Conservation (phyloP, 176 grass and related monocot species). For the Bonia amplexicaulis region DNA sequence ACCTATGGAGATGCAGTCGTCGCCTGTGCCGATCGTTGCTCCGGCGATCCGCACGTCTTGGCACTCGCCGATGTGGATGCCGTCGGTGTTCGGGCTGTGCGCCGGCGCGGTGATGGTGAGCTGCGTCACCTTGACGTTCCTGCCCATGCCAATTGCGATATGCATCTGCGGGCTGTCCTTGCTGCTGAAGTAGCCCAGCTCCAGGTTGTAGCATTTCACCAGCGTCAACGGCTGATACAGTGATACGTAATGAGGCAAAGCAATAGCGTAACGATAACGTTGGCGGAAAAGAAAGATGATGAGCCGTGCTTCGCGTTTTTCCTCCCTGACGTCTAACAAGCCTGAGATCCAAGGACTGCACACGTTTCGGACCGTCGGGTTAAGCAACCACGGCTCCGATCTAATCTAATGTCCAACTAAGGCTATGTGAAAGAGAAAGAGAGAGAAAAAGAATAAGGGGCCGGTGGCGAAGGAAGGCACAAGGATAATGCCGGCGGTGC, state of each 20-base stretch:
- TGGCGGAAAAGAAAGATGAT: neutral
- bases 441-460: no score
- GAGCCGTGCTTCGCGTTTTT: neutral
- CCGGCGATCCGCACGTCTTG: conserved; percentile 21
- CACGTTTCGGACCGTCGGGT: no score
- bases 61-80: conserved; percentile 39
- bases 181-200: conserved; percentile 22
- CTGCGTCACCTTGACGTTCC: neutral
- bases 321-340: no score
- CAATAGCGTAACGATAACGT: neutral
- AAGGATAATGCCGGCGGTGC: no score
- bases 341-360: neutral
- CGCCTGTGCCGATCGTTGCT: conserved; percentile 28
- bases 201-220: neutral
- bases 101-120: conserved; percentile 39
- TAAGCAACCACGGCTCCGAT: no score
- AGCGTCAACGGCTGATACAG: conserved; percentile 7
- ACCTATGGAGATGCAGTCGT: conserved; percentile 63
- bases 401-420: no score
- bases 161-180: conserved; percentile 48
- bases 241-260: neutral
- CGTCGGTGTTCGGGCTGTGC: conserved; percentile 63
- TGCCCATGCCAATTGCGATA: conserved; percentile 22
- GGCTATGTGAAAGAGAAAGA: no score
- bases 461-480: no score